phyloP scores from a whole-genome alignment of 176 grass and related monocot genomes.

The Eragrostis curvula region DNA sequence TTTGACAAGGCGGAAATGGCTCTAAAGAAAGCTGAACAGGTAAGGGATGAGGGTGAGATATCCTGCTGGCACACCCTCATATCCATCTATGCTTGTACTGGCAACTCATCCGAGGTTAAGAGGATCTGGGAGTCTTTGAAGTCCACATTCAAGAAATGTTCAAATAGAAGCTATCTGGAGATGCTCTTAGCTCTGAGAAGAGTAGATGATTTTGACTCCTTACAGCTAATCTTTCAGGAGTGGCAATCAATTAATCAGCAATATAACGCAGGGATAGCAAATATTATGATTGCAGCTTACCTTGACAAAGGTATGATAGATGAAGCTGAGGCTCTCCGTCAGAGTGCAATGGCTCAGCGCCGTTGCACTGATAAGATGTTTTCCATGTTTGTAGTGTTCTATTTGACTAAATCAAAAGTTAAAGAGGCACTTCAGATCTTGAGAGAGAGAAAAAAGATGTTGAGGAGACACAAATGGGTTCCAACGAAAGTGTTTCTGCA shows the following conservation, averaged over 20 bases:
- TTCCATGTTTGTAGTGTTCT: constrained; percentile 40
- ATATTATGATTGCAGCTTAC: constrained; percentile 51
- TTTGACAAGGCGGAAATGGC: constrained; percentile 44
- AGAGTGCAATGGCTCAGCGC: constrained; percentile 44
- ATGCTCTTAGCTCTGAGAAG: constrained; percentile 58
- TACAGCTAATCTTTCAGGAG: constrained; percentile 50
- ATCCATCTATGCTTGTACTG: constrained; percentile 40
- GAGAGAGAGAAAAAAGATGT: constrained; percentile 37
- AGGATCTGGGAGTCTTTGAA: constrained; percentile 58
- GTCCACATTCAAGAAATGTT: constrained; percentile 38
- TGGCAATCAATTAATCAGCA: constrained; percentile 40
- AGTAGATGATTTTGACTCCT: constrained; percentile 40
- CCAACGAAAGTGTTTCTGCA: constrained; percentile 37
- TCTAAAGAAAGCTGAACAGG: constrained; percentile 58
- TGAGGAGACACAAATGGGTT: constrained; percentile 27
- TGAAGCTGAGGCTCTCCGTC: constrained; percentile 53
- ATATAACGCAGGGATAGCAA: constrained; percentile 55
- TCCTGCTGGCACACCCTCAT: constrained; percentile 35
- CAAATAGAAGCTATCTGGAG: constrained; percentile 49
- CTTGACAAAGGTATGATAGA: constrained; percentile 46
- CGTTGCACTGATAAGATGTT: constrained; percentile 15
- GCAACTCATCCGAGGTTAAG: constrained; percentile 56
- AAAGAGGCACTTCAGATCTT: constrained; percentile 11
- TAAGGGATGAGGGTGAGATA: constrained; percentile 30
- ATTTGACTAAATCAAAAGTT: constrained; percentile 42